A percentile compares a stretch with the other conserved stretches of the same genome.
Evolutionary conservation across 139 green algal genomes (phyloP).

Genomic region (Parachlorella kessleri): DNA sequence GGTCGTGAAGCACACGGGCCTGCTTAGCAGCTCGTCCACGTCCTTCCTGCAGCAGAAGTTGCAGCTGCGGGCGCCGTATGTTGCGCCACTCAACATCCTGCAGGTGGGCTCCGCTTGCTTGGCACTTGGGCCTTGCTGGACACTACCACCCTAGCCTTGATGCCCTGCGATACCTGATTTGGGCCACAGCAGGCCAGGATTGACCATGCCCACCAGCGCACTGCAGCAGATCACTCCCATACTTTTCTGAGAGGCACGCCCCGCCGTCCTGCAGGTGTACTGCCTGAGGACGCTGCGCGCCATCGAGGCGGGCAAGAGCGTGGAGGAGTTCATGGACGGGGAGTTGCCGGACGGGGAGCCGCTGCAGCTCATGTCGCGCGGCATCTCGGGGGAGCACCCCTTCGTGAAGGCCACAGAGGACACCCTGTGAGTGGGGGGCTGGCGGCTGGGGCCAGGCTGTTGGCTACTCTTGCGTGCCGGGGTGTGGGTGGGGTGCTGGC

Average conservation of each 20-base stretch:
- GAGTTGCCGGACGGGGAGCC: conserved; percentile 18
- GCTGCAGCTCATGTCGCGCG: conserved; percentile 35
- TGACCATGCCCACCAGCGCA: too few relatives aligned
- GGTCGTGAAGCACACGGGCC: conserved; percentile 71
- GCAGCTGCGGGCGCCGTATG: conserved; percentile 87
- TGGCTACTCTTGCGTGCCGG: conserved; percentile 33
- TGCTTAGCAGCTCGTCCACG: conserved; percentile 72
- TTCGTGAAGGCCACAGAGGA: conserved; percentile 54
- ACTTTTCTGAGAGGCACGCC: too few relatives aligned
- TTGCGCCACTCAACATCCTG: conserved; percentile 94
- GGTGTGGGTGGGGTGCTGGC: too few relatives aligned
- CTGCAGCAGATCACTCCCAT: too few relatives aligned
- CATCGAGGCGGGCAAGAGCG: conserved; percentile 33
- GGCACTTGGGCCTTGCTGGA: too few relatives aligned
- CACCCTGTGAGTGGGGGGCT: conserved; percentile 49
- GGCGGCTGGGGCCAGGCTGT: conserved; percentile 48
- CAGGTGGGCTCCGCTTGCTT: conserved; percentile 60
- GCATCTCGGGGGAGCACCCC: conserved; percentile 10
- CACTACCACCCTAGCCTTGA: too few relatives aligned
- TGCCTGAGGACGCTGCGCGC: conserved; percentile 52
- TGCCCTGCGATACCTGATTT: too few relatives aligned
- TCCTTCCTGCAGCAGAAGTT: conserved; percentile 81
- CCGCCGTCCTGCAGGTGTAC: conserved; percentile 45
- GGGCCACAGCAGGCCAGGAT: too few relatives aligned
- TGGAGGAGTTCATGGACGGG: conserved; percentile 9